Evolutionary conservation across 805 yeast genomes (phyloP), one percentile per base, ranked within the genome.

Genomic region (Candida nitratophila): DNA sequence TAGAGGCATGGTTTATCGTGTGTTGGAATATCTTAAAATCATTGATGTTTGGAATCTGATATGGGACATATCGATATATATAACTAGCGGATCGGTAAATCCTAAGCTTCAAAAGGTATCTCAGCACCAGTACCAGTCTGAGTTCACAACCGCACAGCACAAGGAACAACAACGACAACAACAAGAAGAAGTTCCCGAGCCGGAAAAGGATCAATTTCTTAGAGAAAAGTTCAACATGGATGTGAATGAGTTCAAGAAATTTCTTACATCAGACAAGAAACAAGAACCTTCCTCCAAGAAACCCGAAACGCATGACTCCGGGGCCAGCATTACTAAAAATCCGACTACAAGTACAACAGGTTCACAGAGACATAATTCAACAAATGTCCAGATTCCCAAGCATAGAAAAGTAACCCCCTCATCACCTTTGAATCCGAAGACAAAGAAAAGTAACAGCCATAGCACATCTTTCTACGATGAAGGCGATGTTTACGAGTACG

Each of bases 401-500:
- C 27, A 24, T 7, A 24, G 27, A 24, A 24, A 10, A 24, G 27
- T 24, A 24, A 7, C 6, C 27, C 27, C 27, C 10, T 24, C 27
- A 7, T 10, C 27, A 10, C 10, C 27, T 7, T 24, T 24, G 27
- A 47, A 1, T 40, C 44, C 17, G 11, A 32, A 32, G 20, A 32
- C 31, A 40, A 46, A n/a, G n/a, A n/a, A 2, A 47, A 47, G n/a
- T n/a, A 8, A 7, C 15, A 8, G 5, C 8, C 12, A 29, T 29
- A 29, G 14, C n/a, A 29, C 32, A 29, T 29, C 32, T 8, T 53
- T 43, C 42, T 53, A 53, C 39, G 55, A 53, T 24, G 57, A 53
- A 32, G 57, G 51, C 31, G 57, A 53, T 31, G 57, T 55, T 6
- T 53, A 53, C 39, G 51, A 29, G 10, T 21, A 19, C 16, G 26